Conservation (phyloP, 371 early-diverging fungal species). For the Apophysomyces ossiformis region DNA sequence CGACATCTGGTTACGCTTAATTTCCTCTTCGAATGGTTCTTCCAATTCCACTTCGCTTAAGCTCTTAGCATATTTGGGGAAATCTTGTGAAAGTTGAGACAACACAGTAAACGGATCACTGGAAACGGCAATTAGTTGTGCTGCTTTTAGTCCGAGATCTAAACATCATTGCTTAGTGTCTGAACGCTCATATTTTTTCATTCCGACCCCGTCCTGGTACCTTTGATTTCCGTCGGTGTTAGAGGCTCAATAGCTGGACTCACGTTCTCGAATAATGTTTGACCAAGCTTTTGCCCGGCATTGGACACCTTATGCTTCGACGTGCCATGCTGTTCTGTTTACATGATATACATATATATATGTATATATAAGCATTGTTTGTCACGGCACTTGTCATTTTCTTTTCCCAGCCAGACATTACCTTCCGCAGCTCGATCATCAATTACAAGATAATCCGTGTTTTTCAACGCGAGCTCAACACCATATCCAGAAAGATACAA, state of each 20-base stretch:
- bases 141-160: slow-evolving; percentile 70
- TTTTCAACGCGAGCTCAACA: slow-evolving; percentile 90
- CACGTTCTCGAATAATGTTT: slow-evolving; percentile 37
- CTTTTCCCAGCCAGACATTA: slow-evolving; percentile 8
- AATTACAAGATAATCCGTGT: slow-evolving; percentile 91
- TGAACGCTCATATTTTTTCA: too few relatives aligned
- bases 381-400: background rate
- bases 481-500: slow-evolving; percentile 86
- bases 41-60: slow-evolving; percentile 56
- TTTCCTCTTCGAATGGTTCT: slow-evolving; percentile 29
- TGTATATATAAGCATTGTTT: too few relatives aligned
- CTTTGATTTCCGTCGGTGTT: slow-evolving; percentile 57
- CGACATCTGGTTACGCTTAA: slow-evolving; percentile 38
- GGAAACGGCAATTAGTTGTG: slow-evolving; percentile 67
- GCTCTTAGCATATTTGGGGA: slow-evolving; percentile 84
- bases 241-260: slow-evolving; percentile 66
- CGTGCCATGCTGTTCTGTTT: slow-evolving; percentile 1
- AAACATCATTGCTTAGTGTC: background rate
- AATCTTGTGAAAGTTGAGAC: slow-evolving; percentile 72
- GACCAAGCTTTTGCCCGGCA: slow-evolving; percentile 37
- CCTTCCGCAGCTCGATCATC: slow-evolving; percentile 79
- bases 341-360: too few relatives aligned
- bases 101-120: slow-evolving; percentile 66
- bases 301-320: slow-evolving; percentile 32
- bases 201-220: slow-evolving; percentile 24